phyloP scores from a whole-genome alignment of 2,329 filamentous ascomycete species.

The Monosporascus sp. region DNA sequence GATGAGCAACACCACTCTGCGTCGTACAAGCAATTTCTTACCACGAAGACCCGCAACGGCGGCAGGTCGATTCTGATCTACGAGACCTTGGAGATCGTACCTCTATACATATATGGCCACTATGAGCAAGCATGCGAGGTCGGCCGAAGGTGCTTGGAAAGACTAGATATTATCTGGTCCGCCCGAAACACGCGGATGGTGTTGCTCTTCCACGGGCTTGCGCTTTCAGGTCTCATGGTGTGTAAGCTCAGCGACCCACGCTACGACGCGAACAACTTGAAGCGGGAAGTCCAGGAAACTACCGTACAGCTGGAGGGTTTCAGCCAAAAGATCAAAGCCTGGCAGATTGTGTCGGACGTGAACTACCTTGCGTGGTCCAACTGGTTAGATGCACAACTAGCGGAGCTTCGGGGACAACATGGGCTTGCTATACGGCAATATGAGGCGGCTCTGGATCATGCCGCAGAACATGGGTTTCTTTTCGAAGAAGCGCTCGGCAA shows the following conservation, averaged over 20 bases:
- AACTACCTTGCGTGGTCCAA: constrained; percentile 70
- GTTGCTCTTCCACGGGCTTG: constrained; percentile 56
- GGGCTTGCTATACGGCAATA: constrained; percentile 59
- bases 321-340: constrained; percentile 58
- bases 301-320: constrained; percentile 50
- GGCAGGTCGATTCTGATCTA: constrained; percentile 64
- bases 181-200: constrained; percentile 52
- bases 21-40: constrained; percentile 56
- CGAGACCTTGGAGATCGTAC: constrained; percentile 60
- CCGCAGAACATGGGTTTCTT: constrained; percentile 59
- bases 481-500: constrained; percentile 71
- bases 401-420: constrained; percentile 55
- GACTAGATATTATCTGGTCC: constrained; percentile 52
- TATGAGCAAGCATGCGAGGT: constrained; percentile 55
- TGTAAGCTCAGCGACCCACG: constrained; percentile 45
- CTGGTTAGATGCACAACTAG: constrained; percentile 63
- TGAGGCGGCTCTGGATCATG: constrained; percentile 68
- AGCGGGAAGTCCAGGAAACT: constrained; percentile 40
- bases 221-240: constrained; percentile 49
- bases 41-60: constrained; percentile 48
- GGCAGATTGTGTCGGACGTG: constrained; percentile 58
- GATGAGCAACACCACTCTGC: constrained; percentile 61
- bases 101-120: constrained; percentile 59
- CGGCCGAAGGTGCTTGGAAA: constrained; percentile 45
- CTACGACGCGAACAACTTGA: constrained; percentile 36